These are phyloP conservation scores for Stylosanthes scabra DNA, from an alignment of 331 rosid genomes.

Conservation along the genomic window DNA sequence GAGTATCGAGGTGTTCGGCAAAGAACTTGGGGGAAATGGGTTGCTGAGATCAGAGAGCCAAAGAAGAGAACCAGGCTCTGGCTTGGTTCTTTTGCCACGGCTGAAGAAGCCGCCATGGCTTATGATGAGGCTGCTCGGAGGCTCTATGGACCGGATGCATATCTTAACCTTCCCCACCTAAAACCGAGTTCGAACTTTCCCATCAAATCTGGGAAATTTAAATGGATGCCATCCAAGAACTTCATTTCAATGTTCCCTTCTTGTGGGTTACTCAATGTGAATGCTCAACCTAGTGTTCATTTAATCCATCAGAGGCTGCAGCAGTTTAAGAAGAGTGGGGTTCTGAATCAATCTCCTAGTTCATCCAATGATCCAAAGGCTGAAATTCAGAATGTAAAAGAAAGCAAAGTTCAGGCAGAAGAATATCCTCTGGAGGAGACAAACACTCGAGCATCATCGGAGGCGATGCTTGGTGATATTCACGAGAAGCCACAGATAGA, in stretches of 20 bases:
- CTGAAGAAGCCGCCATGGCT: conserved; percentile 96
- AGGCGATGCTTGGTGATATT: conserved; percentile 37
- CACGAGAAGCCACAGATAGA: conserved; percentile 91
- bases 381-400: conserved; percentile 34
- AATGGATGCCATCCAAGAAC: conserved; percentile 74
- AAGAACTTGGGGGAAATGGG: conserved; percentile 98
- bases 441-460: not conserved
- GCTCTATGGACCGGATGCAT: conserved; percentile 87
- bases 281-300: conserved; percentile 93
- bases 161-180: conserved; percentile 88
- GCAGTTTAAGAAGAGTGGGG: conserved; percentile 61
- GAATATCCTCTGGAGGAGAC: conserved; percentile 28
- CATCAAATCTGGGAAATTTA: conserved; percentile 60
- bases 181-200: conserved; percentile 43
- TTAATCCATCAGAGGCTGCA: conserved; percentile 87
- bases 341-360: conserved; percentile 44
- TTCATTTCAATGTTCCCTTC: conserved; percentile 65
- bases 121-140: conserved; percentile 90
- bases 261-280: conserved; percentile 73
- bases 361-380: conserved; percentile 49
- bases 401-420: conserved; percentile 36
- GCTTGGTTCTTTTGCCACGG: conserved; percentile 92
- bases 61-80: conserved; percentile 91
- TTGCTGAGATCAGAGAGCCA: conserved; percentile 93
- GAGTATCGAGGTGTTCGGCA: conserved; percentile 89